Conservation (phyloP, 768 basidiomycete genomes). For the Trametes coccinea region DNA sequence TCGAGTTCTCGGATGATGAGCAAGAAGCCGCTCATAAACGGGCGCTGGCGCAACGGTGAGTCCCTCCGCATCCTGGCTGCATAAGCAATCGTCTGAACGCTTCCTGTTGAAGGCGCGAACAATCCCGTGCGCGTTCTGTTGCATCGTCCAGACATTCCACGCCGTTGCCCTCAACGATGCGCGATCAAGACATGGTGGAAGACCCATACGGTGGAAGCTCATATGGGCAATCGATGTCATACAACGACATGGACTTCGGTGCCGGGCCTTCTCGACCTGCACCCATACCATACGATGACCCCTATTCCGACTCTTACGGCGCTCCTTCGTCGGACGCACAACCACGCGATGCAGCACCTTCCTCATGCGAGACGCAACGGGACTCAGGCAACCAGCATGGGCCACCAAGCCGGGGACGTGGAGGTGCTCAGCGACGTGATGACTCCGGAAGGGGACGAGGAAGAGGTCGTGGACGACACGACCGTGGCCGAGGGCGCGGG, state of each 20-base stretch:
- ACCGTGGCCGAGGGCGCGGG: constrained; percentile 40
- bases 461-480: constrained; percentile 23
- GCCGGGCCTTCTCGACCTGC: constrained; percentile 59
- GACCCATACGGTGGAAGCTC: constrained; percentile 56
- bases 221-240: constrained; percentile 66
- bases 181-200: constrained; percentile 56
- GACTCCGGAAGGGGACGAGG: constrained; percentile 18
- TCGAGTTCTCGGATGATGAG: constrained; percentile 97
- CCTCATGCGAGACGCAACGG: too few relatives aligned
- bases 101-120: constrained; percentile 45
- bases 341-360: neutral
- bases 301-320: constrained; percentile 48
- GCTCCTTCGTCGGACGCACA: neutral
- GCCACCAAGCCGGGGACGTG: constrained; percentile 12
- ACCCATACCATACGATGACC: constrained; percentile 79
- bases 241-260: constrained; percentile 60
- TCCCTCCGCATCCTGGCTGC: neutral
- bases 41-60: constrained; percentile 45
- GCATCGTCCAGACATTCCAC: constrained; percentile 57
- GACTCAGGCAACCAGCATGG: too few relatives aligned
- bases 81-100: too few relatives aligned
- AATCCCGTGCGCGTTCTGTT: constrained; percentile 47
- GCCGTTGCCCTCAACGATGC: constrained; percentile 52
- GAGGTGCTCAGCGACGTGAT: constrained; percentile 22
- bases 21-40: constrained; percentile 75